Conservation (phyloP, 73 alveolate species). For the Tetrahymena elliotti region DNA sequence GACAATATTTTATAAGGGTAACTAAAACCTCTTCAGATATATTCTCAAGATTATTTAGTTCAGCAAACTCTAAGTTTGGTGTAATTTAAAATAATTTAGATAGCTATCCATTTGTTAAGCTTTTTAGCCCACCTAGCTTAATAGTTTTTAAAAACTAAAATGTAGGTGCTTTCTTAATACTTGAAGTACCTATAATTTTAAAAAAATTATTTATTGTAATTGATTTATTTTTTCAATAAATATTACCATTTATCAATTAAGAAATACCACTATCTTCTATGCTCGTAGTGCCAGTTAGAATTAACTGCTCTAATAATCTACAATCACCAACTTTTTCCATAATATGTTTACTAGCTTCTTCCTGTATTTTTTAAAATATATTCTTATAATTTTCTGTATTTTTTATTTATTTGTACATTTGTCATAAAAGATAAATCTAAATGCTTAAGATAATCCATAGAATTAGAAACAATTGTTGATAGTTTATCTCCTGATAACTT, state of each 20-base stretch:
- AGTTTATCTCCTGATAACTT: not conserved
- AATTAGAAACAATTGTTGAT: not conserved
- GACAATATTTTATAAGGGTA: not conserved
- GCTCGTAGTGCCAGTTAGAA: not conserved
- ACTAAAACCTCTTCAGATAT: slow-evolving; percentile 17
- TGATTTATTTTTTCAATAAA: not conserved
- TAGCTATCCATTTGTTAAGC: slow-evolving; percentile 1
- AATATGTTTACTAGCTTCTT: not conserved
- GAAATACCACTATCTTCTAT: not conserved
- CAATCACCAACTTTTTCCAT: not conserved
- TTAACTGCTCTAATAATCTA: not conserved
- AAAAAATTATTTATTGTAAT: not conserved
- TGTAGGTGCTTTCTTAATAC: not conserved
- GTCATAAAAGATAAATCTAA: not conserved
- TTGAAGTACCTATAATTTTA: not conserved
- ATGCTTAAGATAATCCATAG: not conserved
- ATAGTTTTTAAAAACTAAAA: slow-evolving; percentile 1
- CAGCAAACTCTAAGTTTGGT: slow-evolving; percentile 3
- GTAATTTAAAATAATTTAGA: not conserved
- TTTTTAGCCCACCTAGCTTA: slow-evolving; percentile 21
- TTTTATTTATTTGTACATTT: not conserved
- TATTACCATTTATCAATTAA: not conserved
- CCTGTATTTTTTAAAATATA: not conserved
- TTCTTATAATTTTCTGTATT: not conserved
- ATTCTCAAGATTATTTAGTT: slow-evolving; percentile 12